These are phyloP conservation scores for Bassia scoparia DNA, from an alignment of 148 eudicot species.

Conservation along the genomic window DNA sequence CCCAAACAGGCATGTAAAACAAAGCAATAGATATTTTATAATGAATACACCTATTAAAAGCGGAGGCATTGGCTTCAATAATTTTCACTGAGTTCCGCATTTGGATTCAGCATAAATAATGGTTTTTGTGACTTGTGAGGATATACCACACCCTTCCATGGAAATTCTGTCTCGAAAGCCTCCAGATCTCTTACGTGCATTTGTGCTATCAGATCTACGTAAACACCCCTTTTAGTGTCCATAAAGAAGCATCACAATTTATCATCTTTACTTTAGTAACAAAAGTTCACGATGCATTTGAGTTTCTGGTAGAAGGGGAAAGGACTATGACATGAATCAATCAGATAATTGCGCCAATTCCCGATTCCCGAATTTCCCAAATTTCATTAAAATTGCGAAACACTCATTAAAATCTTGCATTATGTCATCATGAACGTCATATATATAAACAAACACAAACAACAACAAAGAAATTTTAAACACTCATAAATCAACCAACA, in stretches of 20 bases:
- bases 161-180: constrained; percentile 75
- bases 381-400: neutral
- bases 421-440: neutral
- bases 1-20: constrained; percentile 17
- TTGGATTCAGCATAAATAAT: neutral
- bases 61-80: neutral
- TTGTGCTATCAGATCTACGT: constrained; percentile 55
- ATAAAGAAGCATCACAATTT: neutral
- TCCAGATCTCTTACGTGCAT: constrained; percentile 56
- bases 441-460: no score
- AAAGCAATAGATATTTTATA: neutral
- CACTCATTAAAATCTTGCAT: neutral
- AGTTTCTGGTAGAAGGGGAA: neutral
- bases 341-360: neutral
- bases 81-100: neutral
- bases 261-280: neutral
- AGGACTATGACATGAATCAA: neutral
- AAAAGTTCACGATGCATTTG: neutral
- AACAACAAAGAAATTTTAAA: neutral
- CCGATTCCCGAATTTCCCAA: no score
- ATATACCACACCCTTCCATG: constrained; percentile 78
- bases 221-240: constrained; percentile 11
- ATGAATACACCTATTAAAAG: constrained; percentile 9
- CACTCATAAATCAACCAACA: neutral
- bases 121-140: no score